Percentiles rank a stretch among this genome's conserved stretches.
Conservation (phyloP, 768 basidiomycete genomes). For the Russula sp. region DNA sequence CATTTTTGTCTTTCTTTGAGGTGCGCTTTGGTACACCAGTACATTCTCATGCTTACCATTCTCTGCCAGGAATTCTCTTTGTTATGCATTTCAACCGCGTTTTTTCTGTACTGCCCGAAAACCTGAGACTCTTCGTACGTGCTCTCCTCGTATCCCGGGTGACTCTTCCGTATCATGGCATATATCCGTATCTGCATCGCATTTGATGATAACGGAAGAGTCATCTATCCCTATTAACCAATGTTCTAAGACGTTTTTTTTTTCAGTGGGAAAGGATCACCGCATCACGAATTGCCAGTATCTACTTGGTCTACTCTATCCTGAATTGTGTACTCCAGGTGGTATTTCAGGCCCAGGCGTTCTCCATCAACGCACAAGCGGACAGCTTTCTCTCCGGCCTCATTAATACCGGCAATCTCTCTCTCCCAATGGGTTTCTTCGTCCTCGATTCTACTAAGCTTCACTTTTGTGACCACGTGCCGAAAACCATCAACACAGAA, state of each 20-base stretch:
- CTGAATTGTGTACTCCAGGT: slow-evolving; percentile 67
- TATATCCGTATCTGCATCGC: neutral
- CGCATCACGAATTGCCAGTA: slow-evolving; percentile 58
- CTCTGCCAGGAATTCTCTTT: neutral
- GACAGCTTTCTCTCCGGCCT: slow-evolving; percentile 52
- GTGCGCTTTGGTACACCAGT: slow-evolving; percentile 1
- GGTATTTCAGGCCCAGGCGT: slow-evolving; percentile 63
- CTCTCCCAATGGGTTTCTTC: slow-evolving; percentile 48
- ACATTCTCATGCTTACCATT: neutral
- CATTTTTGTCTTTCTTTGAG: slow-evolving; percentile 35
- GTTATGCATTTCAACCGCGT: slow-evolving; percentile 44
- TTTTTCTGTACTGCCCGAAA: slow-evolving; percentile 40
- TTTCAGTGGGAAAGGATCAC: slow-evolving; percentile 67
- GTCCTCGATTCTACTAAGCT: slow-evolving; percentile 50
- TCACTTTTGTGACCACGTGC: slow-evolving; percentile 56
- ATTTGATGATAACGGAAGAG: neutral
- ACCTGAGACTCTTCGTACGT: slow-evolving; percentile 51
- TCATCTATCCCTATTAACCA: neutral
- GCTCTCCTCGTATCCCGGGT: slow-evolving; percentile 3
- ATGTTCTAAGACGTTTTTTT: neutral
- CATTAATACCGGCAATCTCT: slow-evolving; percentile 48
- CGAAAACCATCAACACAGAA: slow-evolving; percentile 36
- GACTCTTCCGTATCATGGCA: neutral
- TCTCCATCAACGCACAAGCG: slow-evolving; percentile 60
- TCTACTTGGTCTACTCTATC: slow-evolving; percentile 67